phyloP scores from a whole-genome alignment of 805 yeast species.

The Torulaspora franciscae region DNA sequence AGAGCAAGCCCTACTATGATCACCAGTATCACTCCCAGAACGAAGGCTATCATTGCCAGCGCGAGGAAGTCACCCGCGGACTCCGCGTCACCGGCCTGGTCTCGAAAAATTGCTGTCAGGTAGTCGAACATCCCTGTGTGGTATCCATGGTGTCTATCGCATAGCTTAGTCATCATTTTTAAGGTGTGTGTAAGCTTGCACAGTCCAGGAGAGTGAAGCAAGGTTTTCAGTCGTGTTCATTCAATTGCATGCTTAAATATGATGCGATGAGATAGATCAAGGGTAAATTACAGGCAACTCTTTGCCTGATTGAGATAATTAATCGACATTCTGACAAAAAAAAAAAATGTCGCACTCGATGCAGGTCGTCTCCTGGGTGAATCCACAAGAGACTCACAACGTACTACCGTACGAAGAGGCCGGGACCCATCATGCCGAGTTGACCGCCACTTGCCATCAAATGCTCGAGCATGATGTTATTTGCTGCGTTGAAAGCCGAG shows the following conservation, averaged over 20 bases:
- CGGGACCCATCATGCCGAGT: too few relatives aligned
- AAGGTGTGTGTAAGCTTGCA: neutral
- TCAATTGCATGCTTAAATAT: neutral
- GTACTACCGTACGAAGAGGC: too few relatives aligned
- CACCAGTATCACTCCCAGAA: slow-evolving; percentile 11
- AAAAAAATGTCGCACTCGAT: too few relatives aligned
- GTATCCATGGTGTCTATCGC: slow-evolving; percentile 11
- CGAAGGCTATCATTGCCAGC: slow-evolving; percentile 10
- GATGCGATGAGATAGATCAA: neutral
- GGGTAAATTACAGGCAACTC: neutral
- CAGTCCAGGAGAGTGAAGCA: neutral
- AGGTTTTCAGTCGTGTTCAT: neutral
- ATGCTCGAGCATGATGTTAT: too few relatives aligned
- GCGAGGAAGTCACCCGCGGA: slow-evolving; percentile 12
- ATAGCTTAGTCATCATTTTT: slow-evolving; percentile 6
- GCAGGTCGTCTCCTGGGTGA: too few relatives aligned
- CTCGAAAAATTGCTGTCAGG: slow-evolving; percentile 1
- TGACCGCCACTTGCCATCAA: too few relatives aligned
- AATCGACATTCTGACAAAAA: neutral
- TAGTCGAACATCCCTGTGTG: slow-evolving; percentile 12
- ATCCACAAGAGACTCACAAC: too few relatives aligned
- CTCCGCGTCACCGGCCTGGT: slow-evolving; percentile 6
- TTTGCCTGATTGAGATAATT: slow-evolving; percentile 5
- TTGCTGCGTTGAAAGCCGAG: too few relatives aligned
- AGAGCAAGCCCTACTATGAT: slow-evolving; percentile 9